phyloP scores from a whole-genome alignment of 768 basidiomycete genomes.

The Termitomyces titanicus region DNA sequence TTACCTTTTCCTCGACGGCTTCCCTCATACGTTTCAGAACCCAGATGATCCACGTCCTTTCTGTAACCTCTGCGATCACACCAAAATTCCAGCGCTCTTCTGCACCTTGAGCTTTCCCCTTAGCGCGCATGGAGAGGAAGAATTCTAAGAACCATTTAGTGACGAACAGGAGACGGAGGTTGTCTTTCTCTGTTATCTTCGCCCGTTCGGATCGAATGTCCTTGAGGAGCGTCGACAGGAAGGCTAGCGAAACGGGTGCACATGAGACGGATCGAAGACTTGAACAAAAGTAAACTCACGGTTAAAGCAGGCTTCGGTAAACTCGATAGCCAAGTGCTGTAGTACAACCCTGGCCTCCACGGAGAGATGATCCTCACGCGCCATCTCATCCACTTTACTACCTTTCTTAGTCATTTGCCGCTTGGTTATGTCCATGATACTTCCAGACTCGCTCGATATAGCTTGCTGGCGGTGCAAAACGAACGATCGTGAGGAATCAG shows the following conservation, averaged over 20 bases:
- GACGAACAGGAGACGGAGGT: constrained; percentile 82
- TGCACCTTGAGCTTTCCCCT: constrained; percentile 28
- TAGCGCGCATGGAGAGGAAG: constrained; percentile 59
- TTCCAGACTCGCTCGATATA: constrained; percentile 61
- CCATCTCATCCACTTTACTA: constrained; percentile 63
- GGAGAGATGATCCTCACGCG: constrained; percentile 63
- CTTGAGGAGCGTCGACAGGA: constrained; percentile 79
- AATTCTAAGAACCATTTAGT: constrained; percentile 92
- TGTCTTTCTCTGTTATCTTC: constrained; percentile 94
- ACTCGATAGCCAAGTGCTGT: constrained; percentile 65
- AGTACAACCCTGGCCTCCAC: constrained; percentile 62
- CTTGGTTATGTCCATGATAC: constrained; percentile 69
- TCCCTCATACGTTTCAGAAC: constrained; percentile 85
- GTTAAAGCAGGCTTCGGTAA: constrained; percentile 86
- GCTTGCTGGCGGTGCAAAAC: constrained; percentile 88
- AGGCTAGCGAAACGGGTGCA: constrained; percentile 47
- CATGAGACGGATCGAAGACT: constrained; percentile 11
- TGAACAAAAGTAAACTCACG: constrained; percentile 45
- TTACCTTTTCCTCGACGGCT: constrained; percentile 88
- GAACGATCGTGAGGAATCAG: constrained; percentile 44
- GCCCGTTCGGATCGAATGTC: constrained; percentile 91
- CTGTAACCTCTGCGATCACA: constrained; percentile 79
- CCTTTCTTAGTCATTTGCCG: constrained; percentile 56
- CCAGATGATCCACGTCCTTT: constrained; percentile 87
- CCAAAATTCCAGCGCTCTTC: constrained; percentile 58